Base-by-base conservation (phyloP, 1,284 basidiomycete species). In the Tylopilus orsonianus region DNA sequence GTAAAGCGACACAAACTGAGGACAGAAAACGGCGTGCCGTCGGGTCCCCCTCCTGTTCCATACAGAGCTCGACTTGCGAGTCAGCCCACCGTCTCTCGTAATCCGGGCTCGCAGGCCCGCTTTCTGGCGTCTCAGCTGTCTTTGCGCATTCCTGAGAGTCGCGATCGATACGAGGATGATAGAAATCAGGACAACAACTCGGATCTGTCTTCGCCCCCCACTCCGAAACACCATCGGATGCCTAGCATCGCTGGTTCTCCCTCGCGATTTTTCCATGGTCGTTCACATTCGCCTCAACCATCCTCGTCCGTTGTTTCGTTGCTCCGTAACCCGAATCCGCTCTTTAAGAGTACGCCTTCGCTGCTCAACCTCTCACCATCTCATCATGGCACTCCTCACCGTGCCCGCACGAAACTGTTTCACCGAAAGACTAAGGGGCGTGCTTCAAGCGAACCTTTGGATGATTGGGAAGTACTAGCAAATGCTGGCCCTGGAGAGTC, bases 351-450 rank as follows among this genome's bases (percentile, higher is more conserved):
- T 29, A 60, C 64, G 10, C 58, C 64, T 1, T 64, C 67, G 38
- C 33, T 65, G 1, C 53, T 63, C 16, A 67, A 61, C 34, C 19
- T 65, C 14, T 65, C 64, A 0, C 64, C 62, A 3, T 65, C 64
- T 16, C 62, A 61, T n/a, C 65, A 69, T 29, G 67, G 67, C 36
- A 64, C 52, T 34, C 45, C 65, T 13, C 51, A 56, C 12, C 61
- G 68, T 45, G 46, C 65, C 32, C 64, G 66, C 30, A 52, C 61
- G 14, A 64, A 66, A 24, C n/a, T 65, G 24, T 65, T 66, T 42
- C 64, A 69, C 43, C 56, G 66, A 35, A 65, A 68, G 52, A 62
- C 67, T 12, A 65, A 69, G 44, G 67, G 62, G 49, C 66, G 60
- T 49, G 56, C 64, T 1, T 65, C 64, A 22, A 65, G 59, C 2